phyloP scores from a whole-genome alignment of 257 asterid genomes.

The Solanum commersonii region DNA sequence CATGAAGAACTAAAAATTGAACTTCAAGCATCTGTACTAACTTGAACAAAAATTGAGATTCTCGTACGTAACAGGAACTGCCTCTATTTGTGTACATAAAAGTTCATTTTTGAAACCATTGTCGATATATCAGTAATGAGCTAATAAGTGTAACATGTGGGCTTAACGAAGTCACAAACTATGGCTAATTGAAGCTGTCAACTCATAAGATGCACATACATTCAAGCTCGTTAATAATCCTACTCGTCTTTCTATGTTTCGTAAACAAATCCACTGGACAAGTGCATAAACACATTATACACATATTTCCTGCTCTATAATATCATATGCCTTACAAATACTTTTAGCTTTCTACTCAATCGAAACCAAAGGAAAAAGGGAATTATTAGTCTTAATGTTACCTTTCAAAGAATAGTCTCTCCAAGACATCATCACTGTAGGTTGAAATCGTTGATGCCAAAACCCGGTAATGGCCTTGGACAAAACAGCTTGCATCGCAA shows the following conservation, averaged over 20 bases:
- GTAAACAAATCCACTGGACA: not conserved
- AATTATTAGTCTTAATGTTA: not conserved
- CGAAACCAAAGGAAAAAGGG: not conserved
- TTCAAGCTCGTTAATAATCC: not conserved
- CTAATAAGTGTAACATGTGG: not conserved
- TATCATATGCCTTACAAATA: not conserved
- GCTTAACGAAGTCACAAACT: not conserved
- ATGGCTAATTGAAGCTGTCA: not conserved
- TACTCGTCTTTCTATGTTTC: not conserved
- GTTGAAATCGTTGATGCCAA: conserved; percentile 74
- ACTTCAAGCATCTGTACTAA: not conserved
- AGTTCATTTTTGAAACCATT: not conserved
- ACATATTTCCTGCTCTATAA: not conserved
- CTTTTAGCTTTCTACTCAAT: not conserved
- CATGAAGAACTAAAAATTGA: not conserved
- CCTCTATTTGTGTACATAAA: not conserved
- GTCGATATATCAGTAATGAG: not conserved
- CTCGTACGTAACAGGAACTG: not conserved
- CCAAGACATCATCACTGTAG: conserved; percentile 77
- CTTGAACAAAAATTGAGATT: not conserved
- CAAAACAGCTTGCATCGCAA: conserved; percentile 88
- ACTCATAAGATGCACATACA: not conserved
- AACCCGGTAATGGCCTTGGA: conserved; percentile 85
- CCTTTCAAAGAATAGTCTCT: conserved; percentile 63
- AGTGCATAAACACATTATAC: not conserved